Conservation (phyloP, 257 asterid genomes). For the Haberlea rhodopensis region DNA sequence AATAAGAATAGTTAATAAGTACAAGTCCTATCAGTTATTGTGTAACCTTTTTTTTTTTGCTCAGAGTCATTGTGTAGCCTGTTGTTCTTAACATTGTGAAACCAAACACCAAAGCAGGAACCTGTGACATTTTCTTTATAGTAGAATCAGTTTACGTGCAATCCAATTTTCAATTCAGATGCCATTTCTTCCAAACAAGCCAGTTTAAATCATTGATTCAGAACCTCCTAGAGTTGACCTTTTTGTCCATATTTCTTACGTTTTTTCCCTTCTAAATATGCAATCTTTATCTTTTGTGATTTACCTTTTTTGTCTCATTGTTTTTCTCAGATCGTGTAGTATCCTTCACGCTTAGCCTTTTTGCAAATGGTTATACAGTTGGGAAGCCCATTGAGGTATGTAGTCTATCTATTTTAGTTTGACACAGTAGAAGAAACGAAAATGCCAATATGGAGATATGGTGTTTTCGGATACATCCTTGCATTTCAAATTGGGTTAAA, state of each 20-base stretch:
- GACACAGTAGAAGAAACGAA: constrained; percentile 1
- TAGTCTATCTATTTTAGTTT: constrained; percentile 23
- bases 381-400: constrained; percentile 77
- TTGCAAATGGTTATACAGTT: constrained; percentile 76
- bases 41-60: no score
- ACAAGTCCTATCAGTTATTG: not conserved
- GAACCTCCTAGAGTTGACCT: not conserved
- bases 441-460: constrained; percentile 5
- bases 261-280: constrained; percentile 7
- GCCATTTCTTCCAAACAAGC: not conserved
- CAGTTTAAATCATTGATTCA: not conserved
- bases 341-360: constrained; percentile 76
- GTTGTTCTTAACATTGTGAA: not conserved
- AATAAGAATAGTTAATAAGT: no score
- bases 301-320: constrained; percentile 11
- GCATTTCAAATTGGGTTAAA: constrained; percentile 16
- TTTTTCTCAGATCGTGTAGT: constrained; percentile 59
- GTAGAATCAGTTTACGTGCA: no score
- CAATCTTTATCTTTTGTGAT: not conserved
- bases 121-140: not conserved
- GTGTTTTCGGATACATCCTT: constrained; percentile 1
- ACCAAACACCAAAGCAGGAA: not conserved
- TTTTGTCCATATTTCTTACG: not conserved
- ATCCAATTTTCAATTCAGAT: not conserved
- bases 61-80: not conserved